Percentiles rank a stretch among this genome's conserved stretches.
Conservation (phyloP, 169 alveolate species). For the Cyclospora cayetanensis region DNA sequence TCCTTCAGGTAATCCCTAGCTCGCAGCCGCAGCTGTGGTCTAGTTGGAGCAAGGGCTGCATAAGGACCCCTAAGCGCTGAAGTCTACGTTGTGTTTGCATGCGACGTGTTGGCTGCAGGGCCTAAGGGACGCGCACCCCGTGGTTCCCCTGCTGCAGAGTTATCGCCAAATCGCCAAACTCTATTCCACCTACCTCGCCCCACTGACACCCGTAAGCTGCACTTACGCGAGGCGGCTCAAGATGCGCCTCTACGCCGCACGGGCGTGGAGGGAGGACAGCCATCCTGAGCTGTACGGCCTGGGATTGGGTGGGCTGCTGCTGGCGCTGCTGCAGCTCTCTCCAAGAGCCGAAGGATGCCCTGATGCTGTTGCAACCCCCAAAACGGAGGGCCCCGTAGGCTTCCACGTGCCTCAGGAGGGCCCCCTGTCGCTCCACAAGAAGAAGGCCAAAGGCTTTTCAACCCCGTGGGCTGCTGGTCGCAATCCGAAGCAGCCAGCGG, state of each 20-base stretch:
- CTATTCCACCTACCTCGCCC: constrained; percentile 52
- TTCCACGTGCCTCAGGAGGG: constrained; percentile 7
- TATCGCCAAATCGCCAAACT: constrained; percentile 66
- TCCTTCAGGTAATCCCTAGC: constrained; percentile 29
- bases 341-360: not conserved
- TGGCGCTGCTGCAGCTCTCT: not conserved
- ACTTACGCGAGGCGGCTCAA: not conserved
- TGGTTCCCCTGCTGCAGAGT: constrained; percentile 62
- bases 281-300: not conserved
- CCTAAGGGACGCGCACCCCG: constrained; percentile 66
- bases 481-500: not conserved
- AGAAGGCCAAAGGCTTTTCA: not conserved
- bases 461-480: constrained; percentile 1
- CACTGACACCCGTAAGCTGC: constrained; percentile 59
- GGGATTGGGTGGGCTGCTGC: not conserved
- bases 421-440: not conserved
- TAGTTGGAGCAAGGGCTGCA: not conserved
- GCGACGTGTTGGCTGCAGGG: not conserved
- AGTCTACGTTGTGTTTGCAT: not conserved
- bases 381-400: not conserved
- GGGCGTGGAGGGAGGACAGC: not conserved
- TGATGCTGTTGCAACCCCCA: not conserved
- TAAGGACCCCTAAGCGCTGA: not conserved
- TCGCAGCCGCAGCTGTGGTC: not conserved
- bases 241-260: not conserved